Percentiles rank a stretch among this genome's conserved stretches.
Conservation (phyloP, 805 yeast genomes). For the Pichia kluyveri region DNA sequence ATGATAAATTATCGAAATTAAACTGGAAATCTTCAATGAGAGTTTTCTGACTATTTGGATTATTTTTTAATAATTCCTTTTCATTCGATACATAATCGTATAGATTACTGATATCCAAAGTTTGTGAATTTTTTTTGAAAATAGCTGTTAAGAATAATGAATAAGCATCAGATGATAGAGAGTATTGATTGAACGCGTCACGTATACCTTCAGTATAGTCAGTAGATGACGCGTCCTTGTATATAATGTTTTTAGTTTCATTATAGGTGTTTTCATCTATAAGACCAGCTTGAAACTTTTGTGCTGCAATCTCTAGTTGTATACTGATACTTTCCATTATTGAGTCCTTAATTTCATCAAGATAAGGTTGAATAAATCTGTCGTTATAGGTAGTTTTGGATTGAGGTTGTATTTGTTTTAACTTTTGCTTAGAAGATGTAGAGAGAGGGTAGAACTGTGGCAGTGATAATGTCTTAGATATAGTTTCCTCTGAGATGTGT, state of each 20-base stretch:
- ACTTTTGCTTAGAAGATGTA: constrained; percentile 6
- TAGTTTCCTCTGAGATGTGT: not conserved
- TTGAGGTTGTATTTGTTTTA: constrained; percentile 2
- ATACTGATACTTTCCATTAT: constrained; percentile 9
- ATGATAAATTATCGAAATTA: not conserved
- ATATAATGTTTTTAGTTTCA: constrained; percentile 6
- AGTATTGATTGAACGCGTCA: constrained; percentile 2
- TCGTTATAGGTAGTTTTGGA: constrained; percentile 4
- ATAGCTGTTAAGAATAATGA: not conserved
- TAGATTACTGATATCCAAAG: constrained; percentile 9
- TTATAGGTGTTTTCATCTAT: constrained; percentile 11
- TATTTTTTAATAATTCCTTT: not conserved
- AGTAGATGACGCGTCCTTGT: not conserved
- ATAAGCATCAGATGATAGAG: constrained; percentile 1
- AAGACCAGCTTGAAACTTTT: constrained; percentile 8
- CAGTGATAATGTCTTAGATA: not conserved
- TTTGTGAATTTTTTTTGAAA: not conserved
- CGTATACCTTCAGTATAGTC: not conserved
- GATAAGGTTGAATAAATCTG: not conserved
- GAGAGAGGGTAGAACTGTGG: constrained; percentile 20
- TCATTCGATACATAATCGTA: constrained; percentile 12
- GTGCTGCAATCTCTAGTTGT: constrained; percentile 13
- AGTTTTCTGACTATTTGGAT: not conserved
- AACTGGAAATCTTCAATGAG: not conserved
- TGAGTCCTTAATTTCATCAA: constrained; percentile 1